Evolutionary conservation across 768 basidiomycete species (phyloP), one percentile per base, ranked within the genome.

Genomic region (Peribolospora kevripleyi): DNA sequence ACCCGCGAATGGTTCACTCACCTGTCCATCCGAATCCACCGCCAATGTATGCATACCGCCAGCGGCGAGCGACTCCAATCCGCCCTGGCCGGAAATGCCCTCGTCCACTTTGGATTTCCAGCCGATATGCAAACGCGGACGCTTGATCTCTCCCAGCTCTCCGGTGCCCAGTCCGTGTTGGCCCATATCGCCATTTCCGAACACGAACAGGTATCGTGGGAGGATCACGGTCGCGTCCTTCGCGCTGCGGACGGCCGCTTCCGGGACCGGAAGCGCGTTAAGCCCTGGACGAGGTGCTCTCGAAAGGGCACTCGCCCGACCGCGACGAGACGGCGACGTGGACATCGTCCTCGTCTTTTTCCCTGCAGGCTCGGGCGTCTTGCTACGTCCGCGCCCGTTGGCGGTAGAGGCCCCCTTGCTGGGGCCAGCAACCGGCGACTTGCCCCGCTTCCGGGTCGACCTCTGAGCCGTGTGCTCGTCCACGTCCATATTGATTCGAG

Each of bases 131-230:
- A 79, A 55, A 62, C 75, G 80, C 7, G 88, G 88, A 59, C 79
- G 80, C 53, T 73, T 68, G 55, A 81, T 73, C 67, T 91, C 85
- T 55, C 72, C 77, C 41, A 86, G 70, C 51, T 77, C 43, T 49
- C 67, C 67, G 9, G 63, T 61, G 8, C 91, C 91, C 71, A 91
- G 76, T 41, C 90, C 93, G 63, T 93, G 82, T 67, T 97, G 90
- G 40, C 88, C 90, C 70, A 87, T 86, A 67, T 91, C 88, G 38
- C 87, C 88, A 13, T 67, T 79, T 6, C 91, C 91, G 76, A 84
- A 95, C 6, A 76, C 80, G 59, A 88, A 91, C 13, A 88, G 72
- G 46, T 80, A 74, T 10, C 77, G 73, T 42, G 79, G 72, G 25
- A 25, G 25, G 25, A 25, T 25, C 25, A 25, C 25, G 25, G 25